Evolutionary conservation across 176 grass and related monocot genomes (phyloP).

Genomic region (Avena eriantha): DNA sequence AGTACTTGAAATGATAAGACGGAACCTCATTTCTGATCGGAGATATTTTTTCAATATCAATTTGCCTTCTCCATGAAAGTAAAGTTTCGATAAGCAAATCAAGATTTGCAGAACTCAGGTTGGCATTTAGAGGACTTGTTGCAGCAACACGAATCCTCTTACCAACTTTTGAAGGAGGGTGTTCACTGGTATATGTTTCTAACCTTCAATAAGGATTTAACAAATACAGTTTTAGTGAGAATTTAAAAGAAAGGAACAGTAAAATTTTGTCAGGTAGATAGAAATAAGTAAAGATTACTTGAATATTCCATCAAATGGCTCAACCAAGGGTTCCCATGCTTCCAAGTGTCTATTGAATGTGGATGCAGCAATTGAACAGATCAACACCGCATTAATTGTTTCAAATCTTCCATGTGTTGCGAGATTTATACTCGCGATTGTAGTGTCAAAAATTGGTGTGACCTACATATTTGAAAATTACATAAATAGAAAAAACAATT

Average conservation of each 20-base stretch:
- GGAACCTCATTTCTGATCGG: conserved; percentile 73
- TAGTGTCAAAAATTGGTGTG: conserved; percentile 85
- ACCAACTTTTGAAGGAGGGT: conserved; percentile 77
- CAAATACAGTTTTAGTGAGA: conserved; percentile 40
- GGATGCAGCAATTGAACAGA: conserved; percentile 94
- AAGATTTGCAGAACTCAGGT: conserved; percentile 85
- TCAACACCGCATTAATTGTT: conserved; percentile 86
- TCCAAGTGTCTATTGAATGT: conserved; percentile 97
- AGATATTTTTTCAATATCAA: conserved; percentile 73
- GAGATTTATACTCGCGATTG: conserved; percentile 88
- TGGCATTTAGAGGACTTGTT: conserved; percentile 79
- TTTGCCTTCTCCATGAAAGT: conserved; percentile 90
- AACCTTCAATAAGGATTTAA: conserved; percentile 66
- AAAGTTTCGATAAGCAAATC: conserved; percentile 89
- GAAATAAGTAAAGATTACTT: conserved; percentile 64
- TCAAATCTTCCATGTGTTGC: conserved; percentile 91
- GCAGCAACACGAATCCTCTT: conserved; percentile 89
- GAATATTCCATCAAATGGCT: conserved; percentile 99
- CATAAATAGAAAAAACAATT: conserved; percentile 9
- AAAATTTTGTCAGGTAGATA: not conserved
- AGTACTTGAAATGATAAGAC: conserved; percentile 34
- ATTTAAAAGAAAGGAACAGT: conserved; percentile 20
- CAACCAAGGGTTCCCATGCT: conserved; percentile 97
- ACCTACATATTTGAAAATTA: conserved; percentile 59
- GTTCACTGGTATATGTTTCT: conserved; percentile 86